Evolutionary conservation across 2,329 filamentous ascomycete genomes (phyloP).

Genomic region (Penicillium brevicompactum): DNA sequence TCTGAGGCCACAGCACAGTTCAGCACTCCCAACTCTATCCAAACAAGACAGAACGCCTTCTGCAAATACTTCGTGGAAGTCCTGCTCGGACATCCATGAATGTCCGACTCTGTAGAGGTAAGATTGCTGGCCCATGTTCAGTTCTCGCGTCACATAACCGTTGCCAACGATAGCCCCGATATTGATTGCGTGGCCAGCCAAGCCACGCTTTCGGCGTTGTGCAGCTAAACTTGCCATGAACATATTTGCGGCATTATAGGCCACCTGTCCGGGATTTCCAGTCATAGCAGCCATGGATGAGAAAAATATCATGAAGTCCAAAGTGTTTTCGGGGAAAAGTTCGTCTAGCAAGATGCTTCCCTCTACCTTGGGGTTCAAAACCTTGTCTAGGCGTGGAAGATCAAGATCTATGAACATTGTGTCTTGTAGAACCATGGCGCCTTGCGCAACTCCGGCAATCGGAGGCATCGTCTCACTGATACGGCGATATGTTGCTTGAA

Average conservation of each 20-base stretch:
- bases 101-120: constrained; percentile 26
- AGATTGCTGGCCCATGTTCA: constrained; percentile 25
- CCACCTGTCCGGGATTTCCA: constrained; percentile 34
- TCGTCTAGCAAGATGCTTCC: constrained; percentile 25
- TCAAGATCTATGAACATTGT: constrained; percentile 33
- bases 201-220: constrained; percentile 17
- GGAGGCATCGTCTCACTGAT: constrained; percentile 36
- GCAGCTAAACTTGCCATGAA: constrained; percentile 38
- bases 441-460: constrained; percentile 42
- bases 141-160: constrained; percentile 20
- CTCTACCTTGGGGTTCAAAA: constrained; percentile 38
- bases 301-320: constrained; percentile 50
- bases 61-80: constrained; percentile 34
- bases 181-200: constrained; percentile 22
- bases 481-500: constrained; percentile 23
- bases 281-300: constrained; percentile 43
- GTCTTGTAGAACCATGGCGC: constrained; percentile 33
- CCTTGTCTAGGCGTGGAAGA: constrained; percentile 28
- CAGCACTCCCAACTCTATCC: constrained; percentile 8
- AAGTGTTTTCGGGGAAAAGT: constrained; percentile 24
- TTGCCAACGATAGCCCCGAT: constrained; percentile 24
- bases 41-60: constrained; percentile 31
- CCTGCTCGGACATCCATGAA: constrained; percentile 32
- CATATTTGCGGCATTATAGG: constrained; percentile 44
- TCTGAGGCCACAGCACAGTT: constrained; percentile 22